phyloP scores from a whole-genome alignment of 1,139 yeast genomes.

The Eremothecium cymbalariae region DNA sequence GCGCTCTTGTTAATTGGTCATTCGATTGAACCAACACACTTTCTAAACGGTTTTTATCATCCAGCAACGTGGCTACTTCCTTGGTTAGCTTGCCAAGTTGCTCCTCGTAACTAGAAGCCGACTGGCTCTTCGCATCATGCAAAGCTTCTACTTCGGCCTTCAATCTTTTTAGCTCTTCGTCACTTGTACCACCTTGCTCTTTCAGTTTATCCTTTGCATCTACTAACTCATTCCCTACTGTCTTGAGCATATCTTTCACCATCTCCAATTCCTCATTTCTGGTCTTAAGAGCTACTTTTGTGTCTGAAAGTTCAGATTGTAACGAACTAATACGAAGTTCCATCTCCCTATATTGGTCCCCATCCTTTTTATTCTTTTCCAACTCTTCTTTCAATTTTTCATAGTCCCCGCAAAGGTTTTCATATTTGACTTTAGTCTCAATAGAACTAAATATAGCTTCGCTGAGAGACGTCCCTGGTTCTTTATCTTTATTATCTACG shows the following conservation, averaged over 20 bases:
- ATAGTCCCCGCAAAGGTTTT: conserved; percentile 7
- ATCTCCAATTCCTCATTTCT: conserved; percentile 31
- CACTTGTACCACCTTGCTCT: conserved; percentile 10
- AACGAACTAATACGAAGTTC: conserved; percentile 10
- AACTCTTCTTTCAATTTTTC: conserved; percentile 16
- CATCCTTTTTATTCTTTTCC: conserved; percentile 7
- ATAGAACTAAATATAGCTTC: not conserved
- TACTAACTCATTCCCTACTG: conserved; percentile 70
- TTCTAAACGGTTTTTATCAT: conserved; percentile 35
- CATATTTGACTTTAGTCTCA: conserved; percentile 8
- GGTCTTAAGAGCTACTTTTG: conserved; percentile 18
- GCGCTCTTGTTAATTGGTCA: not conserved
- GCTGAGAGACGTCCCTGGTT: too few species aligned
- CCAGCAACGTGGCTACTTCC: conserved; percentile 28
- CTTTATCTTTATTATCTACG: too few species aligned
- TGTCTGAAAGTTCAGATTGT: conserved; percentile 13
- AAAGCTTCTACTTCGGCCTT: conserved; percentile 16
- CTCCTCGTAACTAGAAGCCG: not conserved
- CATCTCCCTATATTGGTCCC: conserved; percentile 1
- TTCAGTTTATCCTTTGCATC: conserved; percentile 28
- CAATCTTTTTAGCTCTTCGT: conserved; percentile 5
- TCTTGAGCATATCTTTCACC: conserved; percentile 62
- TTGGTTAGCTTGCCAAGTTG: conserved; percentile 21
- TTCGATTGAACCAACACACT: conserved; percentile 24
- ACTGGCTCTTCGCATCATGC: conserved; percentile 32